phyloP scores from a whole-genome alignment of 2,329 filamentous ascomycete genomes.

The Aspergillus neotritici region DNA sequence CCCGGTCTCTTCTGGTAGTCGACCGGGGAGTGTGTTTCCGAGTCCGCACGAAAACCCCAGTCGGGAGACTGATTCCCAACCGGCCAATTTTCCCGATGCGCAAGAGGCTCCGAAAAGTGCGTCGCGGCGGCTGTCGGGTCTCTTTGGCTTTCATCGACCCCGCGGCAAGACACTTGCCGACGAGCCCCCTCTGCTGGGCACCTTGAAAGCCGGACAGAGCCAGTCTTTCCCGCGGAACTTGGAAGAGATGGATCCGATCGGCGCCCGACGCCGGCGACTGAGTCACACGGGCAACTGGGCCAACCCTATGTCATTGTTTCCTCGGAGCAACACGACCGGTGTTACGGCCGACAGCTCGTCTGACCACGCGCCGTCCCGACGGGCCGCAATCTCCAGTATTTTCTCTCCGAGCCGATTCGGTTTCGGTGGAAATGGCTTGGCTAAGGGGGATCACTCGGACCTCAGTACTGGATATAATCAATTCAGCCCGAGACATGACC shows the following conservation, averaged over 20 bases:
- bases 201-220: constrained; percentile 55
- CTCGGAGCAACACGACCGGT: constrained; percentile 40
- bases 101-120: constrained; percentile 39
- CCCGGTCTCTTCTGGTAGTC: constrained; percentile 41
- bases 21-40: constrained; percentile 41
- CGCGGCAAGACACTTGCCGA: constrained; percentile 57
- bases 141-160: constrained; percentile 55
- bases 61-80: constrained; percentile 33
- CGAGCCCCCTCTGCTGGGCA: constrained; percentile 53
- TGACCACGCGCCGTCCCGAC: constrained; percentile 35
- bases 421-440: constrained; percentile 25
- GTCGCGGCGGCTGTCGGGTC: constrained; percentile 50
- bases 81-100: constrained; percentile 26
- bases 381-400: constrained; percentile 39
- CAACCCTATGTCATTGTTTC: constrained; percentile 45
- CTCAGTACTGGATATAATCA: constrained; percentile 41
- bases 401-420: constrained; percentile 38
- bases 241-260: constrained; percentile 48
- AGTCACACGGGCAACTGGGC: constrained; percentile 55
- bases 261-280: constrained; percentile 47
- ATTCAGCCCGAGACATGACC: constrained; percentile 43
- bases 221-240: constrained; percentile 57
- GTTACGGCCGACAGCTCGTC: constrained; percentile 40
- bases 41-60: constrained; percentile 42
- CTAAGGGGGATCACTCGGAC: constrained; percentile 30